Evolutionary conservation across 805 yeast species (phyloP).

Genomic region (Metschnikowia cerradonensis): DNA sequence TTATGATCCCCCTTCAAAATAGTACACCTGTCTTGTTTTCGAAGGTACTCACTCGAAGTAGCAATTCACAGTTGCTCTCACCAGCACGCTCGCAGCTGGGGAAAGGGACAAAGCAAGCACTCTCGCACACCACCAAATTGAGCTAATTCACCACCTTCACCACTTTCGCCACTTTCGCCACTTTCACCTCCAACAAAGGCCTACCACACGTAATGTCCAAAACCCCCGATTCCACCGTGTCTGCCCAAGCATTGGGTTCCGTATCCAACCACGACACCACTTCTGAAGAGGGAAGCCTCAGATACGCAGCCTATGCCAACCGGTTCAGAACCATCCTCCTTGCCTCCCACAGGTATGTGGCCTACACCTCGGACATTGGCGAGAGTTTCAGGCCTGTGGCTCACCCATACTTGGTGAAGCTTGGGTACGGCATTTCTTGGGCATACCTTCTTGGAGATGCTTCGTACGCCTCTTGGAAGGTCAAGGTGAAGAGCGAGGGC

Average conservation of each 20-base stretch:
- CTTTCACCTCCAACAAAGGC: not conserved
- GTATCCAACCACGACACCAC: constrained; percentile 12
- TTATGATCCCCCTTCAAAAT: too few relatives aligned
- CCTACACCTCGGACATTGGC: constrained; percentile 83
- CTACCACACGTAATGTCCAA: not conserved
- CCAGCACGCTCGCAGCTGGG: too few relatives aligned
- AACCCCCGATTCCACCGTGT: not conserved
- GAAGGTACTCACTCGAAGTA: too few relatives aligned
- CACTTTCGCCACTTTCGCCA: not conserved
- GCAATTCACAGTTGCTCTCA: too few relatives aligned
- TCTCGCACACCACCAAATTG: too few relatives aligned
- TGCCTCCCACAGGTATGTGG: constrained; percentile 78
- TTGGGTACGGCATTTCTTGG: constrained; percentile 77
- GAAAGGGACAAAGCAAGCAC: too few relatives aligned
- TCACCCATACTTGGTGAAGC: constrained; percentile 57
- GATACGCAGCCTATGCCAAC: constrained; percentile 83
- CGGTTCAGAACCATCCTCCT: constrained; percentile 63
- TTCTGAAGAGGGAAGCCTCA: constrained; percentile 31
- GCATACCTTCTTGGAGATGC: constrained; percentile 72
- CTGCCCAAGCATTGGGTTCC: constrained; percentile 3
- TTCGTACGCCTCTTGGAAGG: constrained; percentile 67
- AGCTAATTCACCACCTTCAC: too few relatives aligned
- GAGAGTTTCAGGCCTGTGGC: constrained; percentile 84
- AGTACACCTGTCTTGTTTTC: too few relatives aligned
- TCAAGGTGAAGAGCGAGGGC: constrained; percentile 62